phyloP scores from a whole-genome alignment of 805 yeast species.

The Candida nitratophila region DNA sequence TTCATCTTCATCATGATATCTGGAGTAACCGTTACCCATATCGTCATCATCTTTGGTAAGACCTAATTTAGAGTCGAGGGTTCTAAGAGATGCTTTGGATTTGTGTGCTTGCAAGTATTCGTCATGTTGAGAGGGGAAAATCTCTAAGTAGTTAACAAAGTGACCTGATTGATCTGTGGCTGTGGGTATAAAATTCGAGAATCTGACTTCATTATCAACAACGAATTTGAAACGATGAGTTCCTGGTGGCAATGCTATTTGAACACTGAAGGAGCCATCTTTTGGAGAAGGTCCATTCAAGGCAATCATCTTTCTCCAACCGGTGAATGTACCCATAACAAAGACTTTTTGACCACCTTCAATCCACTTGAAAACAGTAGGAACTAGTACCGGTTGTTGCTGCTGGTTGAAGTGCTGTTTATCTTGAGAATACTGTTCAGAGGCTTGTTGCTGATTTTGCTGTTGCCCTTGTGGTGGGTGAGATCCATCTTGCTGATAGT shows the following conservation, averaged over 20 bases:
- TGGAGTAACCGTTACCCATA: constrained; percentile 73
- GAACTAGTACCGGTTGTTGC: constrained; percentile 25
- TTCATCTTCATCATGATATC: constrained; percentile 62
- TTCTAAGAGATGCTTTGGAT: constrained; percentile 23
- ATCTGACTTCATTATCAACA: constrained; percentile 86
- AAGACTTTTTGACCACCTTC: constrained; percentile 96
- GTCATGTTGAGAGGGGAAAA: constrained; percentile 29
- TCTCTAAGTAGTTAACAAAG: constrained; percentile 86
- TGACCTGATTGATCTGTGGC: constrained; percentile 97
- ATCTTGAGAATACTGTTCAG: constrained; percentile 1
- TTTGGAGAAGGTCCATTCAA: constrained; percentile 44
- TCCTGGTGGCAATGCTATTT: constrained; percentile 77
- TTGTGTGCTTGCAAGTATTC: constrained; percentile 12
- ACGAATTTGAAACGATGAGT: constrained; percentile 92
- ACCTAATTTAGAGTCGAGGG: constrained; percentile 57
- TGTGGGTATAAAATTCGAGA: constrained; percentile 84
- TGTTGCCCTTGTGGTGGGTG: constrained; percentile 9
- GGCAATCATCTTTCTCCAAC: constrained; percentile 98
- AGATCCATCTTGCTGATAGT: constrained; percentile 8
- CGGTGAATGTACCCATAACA: constrained; percentile 96
- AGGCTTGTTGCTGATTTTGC: constrained; percentile 2
- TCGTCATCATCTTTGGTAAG: constrained; percentile 66
- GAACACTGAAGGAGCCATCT: constrained; percentile 54
- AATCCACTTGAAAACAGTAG: constrained; percentile 79
- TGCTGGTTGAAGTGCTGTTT: constrained; percentile 9